Base-by-base conservation (phyloP, 1,284 basidiomycete species). In the Bondarzewia mesenterica region DNA sequence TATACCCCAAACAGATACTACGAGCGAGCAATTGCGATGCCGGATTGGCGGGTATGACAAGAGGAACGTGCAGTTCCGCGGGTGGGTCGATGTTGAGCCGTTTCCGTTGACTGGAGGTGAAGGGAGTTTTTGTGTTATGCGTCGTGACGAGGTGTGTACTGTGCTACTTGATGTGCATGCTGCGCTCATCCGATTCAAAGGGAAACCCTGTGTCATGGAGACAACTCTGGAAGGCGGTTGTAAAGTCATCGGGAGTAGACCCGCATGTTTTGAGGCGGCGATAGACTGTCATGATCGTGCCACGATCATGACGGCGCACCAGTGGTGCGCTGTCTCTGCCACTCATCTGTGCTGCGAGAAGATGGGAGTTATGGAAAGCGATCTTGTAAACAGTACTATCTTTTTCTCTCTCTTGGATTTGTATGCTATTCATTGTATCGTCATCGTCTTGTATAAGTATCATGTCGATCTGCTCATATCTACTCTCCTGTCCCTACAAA, bases 131-230 rank as follows among this genome's bases (percentile, higher is more conserved):
- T 78, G 79, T 52, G 63, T 85, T 4, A 80, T 88, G 79, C 67
- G 71, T 49, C 68, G 82, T 50, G 82, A 85, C 57, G 70, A 73
- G 64, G 82, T 81, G 52, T 21, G 74, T 67, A 36, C 43, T 12
- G n/a, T n/a, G n/a, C 27, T n/a, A 26, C 15, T 21, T 51, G 52
- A 46, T 54, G 32, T 39, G 7, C 39, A 44, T 35, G 29, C 26
- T 16, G 49, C 37, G 27, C 40, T 40, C 22, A 20, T 7, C n/a
- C 26, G 12, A 12, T 38, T n/a, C 20, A 5, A 41, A 85, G 82
- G 85, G 85, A 1, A 85, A 77, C 58, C 85, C 85, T 22, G 79
- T 88, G 42, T 83, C 80, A 29, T 88, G 85, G 85, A 68, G 84
- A 43, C 71, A 77, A 60, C 66, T 87, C 36, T 88, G 84, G 83